Evolutionary conservation across 2,329 filamentous ascomycete genomes (phyloP), one percentile per base, ranked within the genome.

Genomic region (Sclerotinia sclerotiorum): DNA sequence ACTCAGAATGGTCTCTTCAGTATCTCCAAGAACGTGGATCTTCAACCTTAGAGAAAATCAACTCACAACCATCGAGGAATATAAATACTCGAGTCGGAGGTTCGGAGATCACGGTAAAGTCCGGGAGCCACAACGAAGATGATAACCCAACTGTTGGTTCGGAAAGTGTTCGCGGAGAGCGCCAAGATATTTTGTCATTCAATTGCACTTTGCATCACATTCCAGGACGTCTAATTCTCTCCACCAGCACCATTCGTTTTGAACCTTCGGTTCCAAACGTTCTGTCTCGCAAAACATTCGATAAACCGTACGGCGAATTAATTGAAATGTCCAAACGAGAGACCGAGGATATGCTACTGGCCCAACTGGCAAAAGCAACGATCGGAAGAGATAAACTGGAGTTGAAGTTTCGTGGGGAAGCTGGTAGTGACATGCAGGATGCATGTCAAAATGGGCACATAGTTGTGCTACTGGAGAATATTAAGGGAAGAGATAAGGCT

Each of bases 1-100:
- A 80, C 46, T 75, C 76, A 6, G 79, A 80, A 64, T 78, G 75
- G 76, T 74, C 76, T n/a, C 73, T 80, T 44, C 71, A 77, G 68
- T 68, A 71, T 64, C 39, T 77, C 55, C 61, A 69, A 74, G 58
- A 71, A 21, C 68, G 70, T 6, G 70, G 70, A 46, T 51, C 44
- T 49, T 39, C 57, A 21, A 70, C 46, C 10, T 69, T 68, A 11
- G 35, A 68, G 6, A 24, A 66, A 29, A 61, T 72, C 11, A 21
- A 58, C 24, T 27, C 55, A 13, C 49, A 29, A 24, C 27, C 49
- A 11, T 49, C 42, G 10, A 8, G 46, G n/a, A n/a, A 39, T 29
- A 39, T 24, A 52, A 32, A 29, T n/a, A 24, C 32, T 11, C 48
- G 21, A 35, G 17, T 63, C n/a, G n/a, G n/a, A 39, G 27, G 21